Percentiles rank a stretch among this genome's conserved stretches.
Conservation (phyloP, 192 early-diverging fungal species). For the Coemansia sp. region DNA sequence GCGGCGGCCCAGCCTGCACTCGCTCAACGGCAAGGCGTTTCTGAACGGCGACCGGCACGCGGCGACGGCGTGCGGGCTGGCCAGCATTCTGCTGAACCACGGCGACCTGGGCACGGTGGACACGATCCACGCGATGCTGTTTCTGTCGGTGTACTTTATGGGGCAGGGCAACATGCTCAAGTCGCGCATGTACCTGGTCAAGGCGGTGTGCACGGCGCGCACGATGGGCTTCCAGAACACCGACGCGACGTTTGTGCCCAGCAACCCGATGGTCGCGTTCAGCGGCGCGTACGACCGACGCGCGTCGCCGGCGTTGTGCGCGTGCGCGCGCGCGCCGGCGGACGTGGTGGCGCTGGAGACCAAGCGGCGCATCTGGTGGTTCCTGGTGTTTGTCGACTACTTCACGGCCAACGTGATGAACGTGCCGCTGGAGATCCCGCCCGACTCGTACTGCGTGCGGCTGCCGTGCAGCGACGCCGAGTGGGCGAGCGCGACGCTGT, state of each 20-base stretch:
- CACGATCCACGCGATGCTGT: constrained; percentile 44
- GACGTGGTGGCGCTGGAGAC: constrained; percentile 38
- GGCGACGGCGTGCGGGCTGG: constrained; percentile 37
- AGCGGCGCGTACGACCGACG: constrained; percentile 35
- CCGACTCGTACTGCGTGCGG: constrained; percentile 50
- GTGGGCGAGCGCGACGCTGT: constrained; percentile 37
- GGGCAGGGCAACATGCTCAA: constrained; percentile 53
- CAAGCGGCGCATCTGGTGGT: constrained; percentile 51
- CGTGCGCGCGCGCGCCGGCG: constrained; percentile 21
- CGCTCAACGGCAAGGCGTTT: constrained; percentile 50
- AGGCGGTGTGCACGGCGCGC: constrained; percentile 48
- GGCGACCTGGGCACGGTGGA: constrained; percentile 39
- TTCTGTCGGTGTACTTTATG: constrained; percentile 52
- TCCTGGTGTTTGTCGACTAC: constrained; percentile 51
- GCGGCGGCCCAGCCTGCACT: constrained; percentile 46
- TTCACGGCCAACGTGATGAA: constrained; percentile 53
- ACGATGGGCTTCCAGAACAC: constrained; percentile 47
- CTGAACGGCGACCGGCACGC: constrained; percentile 51
- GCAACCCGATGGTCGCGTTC: constrained; percentile 38
- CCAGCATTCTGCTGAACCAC: constrained; percentile 46
- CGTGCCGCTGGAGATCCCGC: constrained; percentile 48
- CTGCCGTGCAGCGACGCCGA: constrained; percentile 51
- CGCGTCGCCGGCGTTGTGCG: constrained; percentile 10
- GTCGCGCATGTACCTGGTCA: constrained; percentile 50
- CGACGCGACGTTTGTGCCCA: constrained; percentile 42